These are phyloP conservation scores for Delonix regia DNA, from an alignment of 306 rosid species.

Conservation along the genomic window DNA sequence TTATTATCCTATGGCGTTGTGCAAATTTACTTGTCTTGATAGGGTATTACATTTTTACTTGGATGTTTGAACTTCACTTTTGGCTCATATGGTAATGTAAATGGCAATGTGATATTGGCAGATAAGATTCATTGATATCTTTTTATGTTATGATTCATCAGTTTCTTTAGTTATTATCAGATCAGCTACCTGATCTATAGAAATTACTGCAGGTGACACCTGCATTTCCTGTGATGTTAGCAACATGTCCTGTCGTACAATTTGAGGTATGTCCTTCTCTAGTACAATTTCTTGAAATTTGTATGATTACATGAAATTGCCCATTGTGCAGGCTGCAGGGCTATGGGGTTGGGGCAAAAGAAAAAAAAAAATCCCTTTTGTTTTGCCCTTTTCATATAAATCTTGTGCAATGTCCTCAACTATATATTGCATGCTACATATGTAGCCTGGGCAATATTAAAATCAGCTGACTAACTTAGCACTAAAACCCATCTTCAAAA, in stretches of 20 bases:
- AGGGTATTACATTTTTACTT: conserved; percentile 12
- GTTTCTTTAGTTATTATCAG: conserved; percentile 13
- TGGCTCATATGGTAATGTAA: conserved; percentile 2
- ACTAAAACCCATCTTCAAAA: neutral
- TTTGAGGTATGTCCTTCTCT: conserved; percentile 70
- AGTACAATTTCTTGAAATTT: conserved; percentile 17
- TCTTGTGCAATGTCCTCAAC: neutral
- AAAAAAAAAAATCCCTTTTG: neutral
- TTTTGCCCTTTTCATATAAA: neutral
- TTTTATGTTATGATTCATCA: conserved; percentile 1
- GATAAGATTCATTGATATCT: conserved; percentile 3
- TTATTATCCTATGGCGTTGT: neutral
- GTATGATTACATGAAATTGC: conserved; percentile 6
- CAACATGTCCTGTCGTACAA: conserved; percentile 79
- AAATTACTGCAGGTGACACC: conserved; percentile 81
- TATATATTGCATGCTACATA: neutral
- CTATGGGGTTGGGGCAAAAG: neutral
- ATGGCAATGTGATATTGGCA: conserved; percentile 6
- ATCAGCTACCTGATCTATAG: conserved; percentile 41
- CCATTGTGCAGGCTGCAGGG: neutral
- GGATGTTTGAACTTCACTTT: conserved; percentile 6
- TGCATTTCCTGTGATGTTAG: conserved; percentile 72
- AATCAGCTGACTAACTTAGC: neutral
- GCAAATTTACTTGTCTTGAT: conserved; percentile 25
- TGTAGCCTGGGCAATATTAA: neutral